These are phyloP conservation scores for Mycena crocata DNA, from an alignment of 768 basidiomycete genomes.

Conservation along the genomic window DNA sequence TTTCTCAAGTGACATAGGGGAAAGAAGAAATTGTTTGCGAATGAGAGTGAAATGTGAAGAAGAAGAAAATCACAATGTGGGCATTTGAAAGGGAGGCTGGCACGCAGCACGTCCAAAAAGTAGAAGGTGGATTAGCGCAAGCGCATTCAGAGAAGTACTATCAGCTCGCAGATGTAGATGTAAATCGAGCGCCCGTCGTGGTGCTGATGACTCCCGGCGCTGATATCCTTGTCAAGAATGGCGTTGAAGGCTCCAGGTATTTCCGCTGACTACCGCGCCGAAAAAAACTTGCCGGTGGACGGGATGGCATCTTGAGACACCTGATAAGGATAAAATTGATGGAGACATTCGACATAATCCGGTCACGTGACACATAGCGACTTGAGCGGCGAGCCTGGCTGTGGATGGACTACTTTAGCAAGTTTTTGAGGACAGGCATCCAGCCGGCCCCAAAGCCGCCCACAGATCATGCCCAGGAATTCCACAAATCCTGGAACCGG, in stretches of 20 bases:
- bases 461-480: conserved; percentile 78
- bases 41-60: conserved; percentile 11
- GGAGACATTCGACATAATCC: no score
- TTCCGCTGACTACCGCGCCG: not conserved
- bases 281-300: not conserved
- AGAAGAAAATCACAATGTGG: conserved; percentile 10
- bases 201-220: conserved; percentile 27
- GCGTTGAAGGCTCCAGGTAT: not conserved
- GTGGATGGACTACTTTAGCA: conserved; percentile 89
- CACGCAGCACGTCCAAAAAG: conserved; percentile 13
- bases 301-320: no score
- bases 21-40: conserved; percentile 1
- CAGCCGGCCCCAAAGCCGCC: conserved; percentile 61
- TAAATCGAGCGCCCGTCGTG: conserved; percentile 13
- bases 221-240: conserved; percentile 19
- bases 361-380: no score
- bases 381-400: no score
- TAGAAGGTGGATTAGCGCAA: conserved; percentile 9
- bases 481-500: conserved; percentile 79
- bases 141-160: conserved; percentile 5
- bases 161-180: conserved; percentile 9
- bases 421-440: conserved; percentile 67
- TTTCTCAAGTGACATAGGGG: conserved; percentile 15
- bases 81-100: conserved; percentile 17
- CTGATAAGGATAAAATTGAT: no score